A percentile compares a stretch with the other conserved stretches of the same genome.
phyloP scores from a whole-genome alignment of 805 yeast species.

The Barnettozyma pratensis region DNA sequence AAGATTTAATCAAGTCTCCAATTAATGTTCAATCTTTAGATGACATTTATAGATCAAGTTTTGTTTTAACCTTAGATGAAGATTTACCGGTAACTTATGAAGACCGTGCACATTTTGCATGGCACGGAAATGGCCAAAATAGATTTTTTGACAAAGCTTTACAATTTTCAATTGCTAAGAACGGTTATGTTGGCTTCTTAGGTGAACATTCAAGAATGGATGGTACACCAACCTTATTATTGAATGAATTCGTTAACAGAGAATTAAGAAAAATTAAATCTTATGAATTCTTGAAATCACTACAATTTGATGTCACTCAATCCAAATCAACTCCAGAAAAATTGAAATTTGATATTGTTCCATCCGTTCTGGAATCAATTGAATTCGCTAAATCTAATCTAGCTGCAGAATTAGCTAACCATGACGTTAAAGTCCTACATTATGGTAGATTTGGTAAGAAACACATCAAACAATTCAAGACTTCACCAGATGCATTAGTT shows the following conservation, averaged over 20 bases:
- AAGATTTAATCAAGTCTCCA: constrained; percentile 53
- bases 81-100: constrained; percentile 66
- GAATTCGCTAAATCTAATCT: constrained; percentile 53
- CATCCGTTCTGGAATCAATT: constrained; percentile 46
- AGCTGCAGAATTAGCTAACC: constrained; percentile 45
- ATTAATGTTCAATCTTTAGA: constrained; percentile 56
- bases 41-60: constrained; percentile 71
- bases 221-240: constrained; percentile 89
- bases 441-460: constrained; percentile 83
- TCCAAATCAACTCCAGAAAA: constrained; percentile 18
- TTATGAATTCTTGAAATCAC: constrained; percentile 20
- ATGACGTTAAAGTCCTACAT: constrained; percentile 74
- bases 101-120: constrained; percentile 76
- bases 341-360: constrained; percentile 55
- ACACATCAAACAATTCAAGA: constrained; percentile 75
- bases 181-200: constrained; percentile 86
- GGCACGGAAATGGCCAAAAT: constrained; percentile 96
- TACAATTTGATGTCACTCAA: constrained; percentile 9
- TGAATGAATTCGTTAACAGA: constrained; percentile 70
- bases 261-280: constrained; percentile 47
- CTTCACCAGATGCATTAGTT: constrained; percentile 89
- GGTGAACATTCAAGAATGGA: constrained; percentile 99
- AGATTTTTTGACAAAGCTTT: constrained; percentile 90
- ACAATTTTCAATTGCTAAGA: constrained; percentile 74
- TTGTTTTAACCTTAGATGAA: constrained; percentile 77